These are phyloP conservation scores for Fusarium pseudoanthophilum DNA, from an alignment of 2,329 filamentous ascomycete genomes.

Conservation along the genomic window DNA sequence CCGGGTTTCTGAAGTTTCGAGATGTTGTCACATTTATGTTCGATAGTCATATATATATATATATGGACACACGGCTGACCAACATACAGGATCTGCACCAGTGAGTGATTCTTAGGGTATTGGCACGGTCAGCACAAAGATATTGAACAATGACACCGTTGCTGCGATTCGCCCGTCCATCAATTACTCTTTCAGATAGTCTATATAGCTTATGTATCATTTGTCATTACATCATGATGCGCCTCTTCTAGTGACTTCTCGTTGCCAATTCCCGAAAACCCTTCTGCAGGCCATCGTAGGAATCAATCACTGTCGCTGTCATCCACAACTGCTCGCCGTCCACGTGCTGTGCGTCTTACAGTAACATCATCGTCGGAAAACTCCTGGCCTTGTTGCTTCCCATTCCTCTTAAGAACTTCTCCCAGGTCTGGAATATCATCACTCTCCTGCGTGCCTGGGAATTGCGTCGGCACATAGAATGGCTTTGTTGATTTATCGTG, in stretches of 20 bases:
- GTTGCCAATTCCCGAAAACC: constrained; percentile 2
- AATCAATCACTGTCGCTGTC: constrained; percentile 48
- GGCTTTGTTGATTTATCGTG: constrained; percentile 39
- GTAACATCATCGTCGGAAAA: constrained; percentile 35
- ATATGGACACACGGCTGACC: constrained; percentile 28
- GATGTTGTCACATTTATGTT: constrained; percentile 31
- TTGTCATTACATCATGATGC: constrained; percentile 15
- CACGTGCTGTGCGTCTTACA: constrained; percentile 37
- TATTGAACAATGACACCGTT: background rate
- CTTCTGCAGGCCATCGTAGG: constrained; percentile 17
- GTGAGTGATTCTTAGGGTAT: background rate
- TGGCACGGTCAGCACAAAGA: background rate
- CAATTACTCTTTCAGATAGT: constrained; percentile 21
- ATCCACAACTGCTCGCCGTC: constrained; percentile 45
- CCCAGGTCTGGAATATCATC: constrained; percentile 53
- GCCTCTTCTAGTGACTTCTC: constrained; percentile 1
- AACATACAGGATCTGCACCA: constrained; percentile 19
- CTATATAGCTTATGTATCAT: constrained; percentile 34
- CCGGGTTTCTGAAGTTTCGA: constrained; percentile 57
- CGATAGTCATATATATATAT: background rate
- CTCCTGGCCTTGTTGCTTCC: background rate
- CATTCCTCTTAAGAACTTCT: constrained; percentile 35
- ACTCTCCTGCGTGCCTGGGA: constrained; percentile 55
- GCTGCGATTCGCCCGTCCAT: constrained; percentile 27
- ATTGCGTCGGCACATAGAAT: constrained; percentile 53